Conservation (phyloP, 2,329 filamentous ascomycete species). For the Diaporthe helianthi region DNA sequence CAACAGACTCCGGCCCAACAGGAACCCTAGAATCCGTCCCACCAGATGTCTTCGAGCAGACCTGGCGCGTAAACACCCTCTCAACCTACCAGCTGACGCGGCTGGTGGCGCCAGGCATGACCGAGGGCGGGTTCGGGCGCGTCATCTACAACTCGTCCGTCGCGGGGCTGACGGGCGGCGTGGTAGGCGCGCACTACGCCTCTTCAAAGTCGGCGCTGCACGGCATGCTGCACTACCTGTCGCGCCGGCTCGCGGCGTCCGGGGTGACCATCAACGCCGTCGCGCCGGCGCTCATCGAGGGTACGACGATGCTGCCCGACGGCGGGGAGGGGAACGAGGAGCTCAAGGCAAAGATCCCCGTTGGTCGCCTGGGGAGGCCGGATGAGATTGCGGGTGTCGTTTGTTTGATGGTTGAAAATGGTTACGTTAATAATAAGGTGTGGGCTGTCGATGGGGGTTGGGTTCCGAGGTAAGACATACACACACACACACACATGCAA, state of each 20-base stretch:
- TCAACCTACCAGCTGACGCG: slow-evolving; percentile 26
- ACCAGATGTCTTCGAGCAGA: slow-evolving; percentile 19
- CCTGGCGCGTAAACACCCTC: slow-evolving; percentile 31
- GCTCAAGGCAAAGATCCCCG: not conserved
- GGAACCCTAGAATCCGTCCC: slow-evolving; percentile 22
- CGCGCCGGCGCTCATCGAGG: slow-evolving; percentile 29
- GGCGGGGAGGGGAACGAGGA: not conserved
- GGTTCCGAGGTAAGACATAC: slow-evolving; percentile 22
- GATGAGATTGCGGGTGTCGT: slow-evolving; percentile 31
- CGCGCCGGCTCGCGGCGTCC: not conserved
- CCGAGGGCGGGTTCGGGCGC: slow-evolving; percentile 20
- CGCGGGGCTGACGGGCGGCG: slow-evolving; percentile 29
- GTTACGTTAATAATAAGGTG: slow-evolving; percentile 30
- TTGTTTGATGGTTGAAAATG: slow-evolving; percentile 26
- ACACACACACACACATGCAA: no score
- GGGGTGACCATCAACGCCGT: slow-evolving; percentile 31
- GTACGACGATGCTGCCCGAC: slow-evolving; percentile 27
- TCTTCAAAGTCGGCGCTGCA: slow-evolving; percentile 30
- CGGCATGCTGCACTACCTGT: slow-evolving; percentile 22
- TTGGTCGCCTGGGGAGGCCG: slow-evolving; percentile 22
- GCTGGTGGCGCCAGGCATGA: slow-evolving; percentile 22
- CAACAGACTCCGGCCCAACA: slow-evolving; percentile 12
- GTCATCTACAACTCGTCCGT: slow-evolving; percentile 29
- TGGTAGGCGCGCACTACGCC: slow-evolving; percentile 30
- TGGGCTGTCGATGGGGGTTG: slow-evolving; percentile 29